These are phyloP conservation scores for Phytophthora ramorum DNA, from an alignment of 352 stramenopile genomes.

Conservation along the genomic window DNA sequence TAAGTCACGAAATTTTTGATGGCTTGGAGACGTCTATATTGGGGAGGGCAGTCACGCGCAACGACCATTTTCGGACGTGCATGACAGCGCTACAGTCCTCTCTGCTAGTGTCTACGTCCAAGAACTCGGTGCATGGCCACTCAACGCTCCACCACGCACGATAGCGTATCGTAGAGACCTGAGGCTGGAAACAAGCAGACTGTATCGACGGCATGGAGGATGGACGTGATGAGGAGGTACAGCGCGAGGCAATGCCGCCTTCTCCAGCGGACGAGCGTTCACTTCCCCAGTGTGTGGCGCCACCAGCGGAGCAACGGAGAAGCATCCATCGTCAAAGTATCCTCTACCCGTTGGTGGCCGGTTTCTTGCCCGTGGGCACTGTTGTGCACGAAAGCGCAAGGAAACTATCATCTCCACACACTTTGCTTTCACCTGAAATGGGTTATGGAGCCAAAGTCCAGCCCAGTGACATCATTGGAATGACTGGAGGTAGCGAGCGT, in stretches of 20 bases:
- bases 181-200: neutral
- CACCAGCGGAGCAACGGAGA: constrained; percentile 8
- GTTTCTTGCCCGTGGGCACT: constrained; percentile 51
- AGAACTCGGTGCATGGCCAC: constrained; percentile 16
- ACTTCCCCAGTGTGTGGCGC: neutral
- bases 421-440: constrained; percentile 3
- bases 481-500: neutral
- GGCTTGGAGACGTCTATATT: neutral
- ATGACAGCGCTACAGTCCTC: constrained; percentile 8
- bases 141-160: neutral
- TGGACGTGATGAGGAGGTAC: constrained; percentile 7
- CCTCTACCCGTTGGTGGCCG: constrained; percentile 30
- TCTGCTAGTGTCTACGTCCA: constrained; percentile 10
- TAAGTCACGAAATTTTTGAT: neutral
- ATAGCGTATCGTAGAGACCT: constrained; percentile 11
- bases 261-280: constrained; percentile 11
- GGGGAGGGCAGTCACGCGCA: neutral
- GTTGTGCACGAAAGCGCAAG: constrained; percentile 41
- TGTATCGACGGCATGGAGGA: constrained; percentile 17
- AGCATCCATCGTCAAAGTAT: constrained; percentile 30
- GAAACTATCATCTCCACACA: constrained; percentile 16
- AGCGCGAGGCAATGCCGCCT: constrained; percentile 10
- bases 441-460: constrained; percentile 10
- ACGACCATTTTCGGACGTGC: constrained; percentile 7
- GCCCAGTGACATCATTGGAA: constrained; percentile 7